Conservation (phyloP, 2,329 filamentous ascomycete genomes). For the Myriangium duriaei region DNA sequence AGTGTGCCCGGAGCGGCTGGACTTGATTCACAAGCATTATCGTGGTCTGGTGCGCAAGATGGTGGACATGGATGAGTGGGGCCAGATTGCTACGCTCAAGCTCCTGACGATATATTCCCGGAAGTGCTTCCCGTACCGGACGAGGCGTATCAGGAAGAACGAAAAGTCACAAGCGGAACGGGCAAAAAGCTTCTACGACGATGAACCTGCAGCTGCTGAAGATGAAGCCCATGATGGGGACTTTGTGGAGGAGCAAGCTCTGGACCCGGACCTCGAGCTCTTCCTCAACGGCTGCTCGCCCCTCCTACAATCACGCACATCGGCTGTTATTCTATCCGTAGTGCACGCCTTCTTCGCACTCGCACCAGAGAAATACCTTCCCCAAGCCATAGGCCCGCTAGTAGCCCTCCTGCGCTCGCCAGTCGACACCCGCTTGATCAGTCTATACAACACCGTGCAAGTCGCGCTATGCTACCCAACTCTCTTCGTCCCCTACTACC, state of each 20-base stretch:
- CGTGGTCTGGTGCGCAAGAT: slow-evolving; percentile 73
- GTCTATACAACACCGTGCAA: slow-evolving; percentile 89
- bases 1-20: slow-evolving; percentile 74
- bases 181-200: slow-evolving; percentile 63
- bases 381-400: slow-evolving; percentile 66
- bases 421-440: slow-evolving; percentile 78
- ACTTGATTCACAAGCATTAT: slow-evolving; percentile 86
- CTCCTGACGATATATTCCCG: slow-evolving; percentile 77
- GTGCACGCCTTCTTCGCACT: slow-evolving; percentile 75
- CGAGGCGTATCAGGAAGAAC: slow-evolving; percentile 42
- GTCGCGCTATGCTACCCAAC: slow-evolving; percentile 65
- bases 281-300: slow-evolving; percentile 68
- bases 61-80: slow-evolving; percentile 99
- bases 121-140: slow-evolving; percentile 70
- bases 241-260: slow-evolving; percentile 43
- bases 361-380: slow-evolving; percentile 64
- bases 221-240: slow-evolving; percentile 35
- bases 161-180: slow-evolving; percentile 28
- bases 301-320: slow-evolving; percentile 85
- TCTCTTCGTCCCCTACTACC: slow-evolving; percentile 76
- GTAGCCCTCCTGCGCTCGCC: slow-evolving; percentile 74
- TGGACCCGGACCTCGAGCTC: slow-evolving; percentile 73
- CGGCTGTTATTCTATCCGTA: slow-evolving; percentile 81
- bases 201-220: slow-evolving; percentile 32
- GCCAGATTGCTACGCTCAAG: slow-evolving; percentile 70